Base-by-base conservation (phyloP, 2,329 filamentous ascomycete genomes). In the Colletotrichum caudatum region DNA sequence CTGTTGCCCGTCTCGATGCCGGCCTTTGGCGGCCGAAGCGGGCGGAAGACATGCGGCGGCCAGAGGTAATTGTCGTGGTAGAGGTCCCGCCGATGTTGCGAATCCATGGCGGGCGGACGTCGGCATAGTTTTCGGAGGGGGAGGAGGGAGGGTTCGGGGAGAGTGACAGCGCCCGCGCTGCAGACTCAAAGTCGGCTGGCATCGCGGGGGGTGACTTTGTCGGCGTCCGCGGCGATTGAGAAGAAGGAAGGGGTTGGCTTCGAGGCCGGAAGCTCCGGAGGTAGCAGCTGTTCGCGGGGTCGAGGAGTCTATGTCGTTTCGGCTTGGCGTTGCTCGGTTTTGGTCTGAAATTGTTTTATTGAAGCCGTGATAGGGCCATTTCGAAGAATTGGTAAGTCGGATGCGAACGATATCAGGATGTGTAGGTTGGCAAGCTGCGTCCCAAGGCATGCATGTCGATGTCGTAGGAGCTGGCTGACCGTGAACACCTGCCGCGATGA, bases 171-270 rank as follows among this genome's bases (percentile, higher is more conserved):
- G 83, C 85, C 75, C 83, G 84, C 67, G 85, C 86, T 71, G 86
- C 81, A 69, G 85, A 84, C 57, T 80, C 78, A 78, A 86, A 86
- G 80, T 88, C 84, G 76, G 83, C 83, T 44, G 86, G 84, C 86
- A 89, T 89, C 44, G 69, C 80, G 68, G 46, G 6, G 16, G 20
- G n/a, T 29, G 12, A 3, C 33, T 9, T 57, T 6, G 54, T 16
- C n/a, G n/a, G 20, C 23, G 26, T 7, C 23, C 2, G 33, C 26
- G 39, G 33, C 29, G 60, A 59, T 33, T 51, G n/a, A 50, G 29
- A 54, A 41, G 29, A 53, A 63, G 2, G 44, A 26, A 37, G 29
- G 51, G 50, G 8, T 33, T 33, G n/a, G 12, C 50, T 54, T 46
- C 29, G 29, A 26, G 39, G 37, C 69, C 65, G 69, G 65, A 69